A percentile compares a stretch with the other conserved stretches of the same genome.
Evolutionary conservation across 208 protist genomes (phyloP).

Genomic region (Wallacemonas rigidus): DNA sequence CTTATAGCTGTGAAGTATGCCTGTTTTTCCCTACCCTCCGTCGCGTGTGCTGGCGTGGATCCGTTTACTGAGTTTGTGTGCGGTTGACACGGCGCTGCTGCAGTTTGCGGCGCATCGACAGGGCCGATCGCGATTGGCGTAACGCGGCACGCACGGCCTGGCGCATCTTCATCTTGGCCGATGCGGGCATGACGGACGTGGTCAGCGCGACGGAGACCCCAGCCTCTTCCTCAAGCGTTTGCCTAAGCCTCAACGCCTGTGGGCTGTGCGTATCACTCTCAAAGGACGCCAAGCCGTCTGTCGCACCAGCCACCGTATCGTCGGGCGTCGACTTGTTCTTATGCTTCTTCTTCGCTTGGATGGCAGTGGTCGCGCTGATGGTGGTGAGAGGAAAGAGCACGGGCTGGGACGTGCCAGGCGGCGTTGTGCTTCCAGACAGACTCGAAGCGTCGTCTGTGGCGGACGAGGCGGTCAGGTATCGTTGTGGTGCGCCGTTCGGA

Average conservation of each 20-base stretch:
- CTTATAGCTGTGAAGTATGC: no score
- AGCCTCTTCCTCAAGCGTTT: constrained; percentile 11
- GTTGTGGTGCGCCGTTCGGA: constrained; percentile 21
- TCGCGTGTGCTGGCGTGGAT: no score
- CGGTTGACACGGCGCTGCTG: neutral
- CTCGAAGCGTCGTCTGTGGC: neutral
- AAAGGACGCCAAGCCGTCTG: neutral
- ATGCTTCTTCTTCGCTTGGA: no score
- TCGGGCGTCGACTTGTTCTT: no score
- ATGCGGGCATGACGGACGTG: constrained; percentile 16
- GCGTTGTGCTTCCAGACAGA: no score
- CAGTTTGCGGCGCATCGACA: neutral
- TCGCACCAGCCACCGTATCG: no score
- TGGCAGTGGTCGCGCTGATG: neutral
- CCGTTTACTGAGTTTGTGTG: neutral
- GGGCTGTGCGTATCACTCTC: neutral
- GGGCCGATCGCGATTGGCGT: neutral
- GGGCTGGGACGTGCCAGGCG: neutral
- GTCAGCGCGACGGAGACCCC: constrained; percentile 10
- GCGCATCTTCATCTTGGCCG: constrained; percentile 18
- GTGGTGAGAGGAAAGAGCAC: constrained; percentile 10
- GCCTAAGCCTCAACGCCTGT: neutral
- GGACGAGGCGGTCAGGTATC: constrained; percentile 6
- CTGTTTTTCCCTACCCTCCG: no score
- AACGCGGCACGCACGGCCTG: constrained; percentile 3